Conservation (phyloP, 805 yeast species). For the Starmerella bombi region DNA sequence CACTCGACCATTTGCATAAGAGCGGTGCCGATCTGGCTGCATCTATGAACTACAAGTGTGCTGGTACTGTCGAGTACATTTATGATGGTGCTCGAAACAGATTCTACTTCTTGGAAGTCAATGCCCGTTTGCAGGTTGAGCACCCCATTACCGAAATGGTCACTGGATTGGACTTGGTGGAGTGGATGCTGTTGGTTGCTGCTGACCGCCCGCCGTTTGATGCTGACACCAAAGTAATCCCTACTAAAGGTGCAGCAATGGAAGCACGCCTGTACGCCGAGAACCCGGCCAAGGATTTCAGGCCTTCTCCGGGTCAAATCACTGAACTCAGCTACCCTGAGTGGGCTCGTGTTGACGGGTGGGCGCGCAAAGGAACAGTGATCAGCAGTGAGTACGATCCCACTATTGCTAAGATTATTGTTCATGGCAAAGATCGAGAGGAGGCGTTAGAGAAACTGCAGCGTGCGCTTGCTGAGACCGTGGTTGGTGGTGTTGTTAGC, state of each 20-base stretch:
- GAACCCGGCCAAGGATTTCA: constrained; percentile 86
- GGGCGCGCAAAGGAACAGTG: constrained; percentile 82
- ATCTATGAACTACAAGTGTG: constrained; percentile 80
- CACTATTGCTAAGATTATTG: constrained; percentile 89
- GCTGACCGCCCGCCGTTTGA: constrained; percentile 82
- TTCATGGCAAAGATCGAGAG: constrained; percentile 75
- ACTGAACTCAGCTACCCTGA: constrained; percentile 73
- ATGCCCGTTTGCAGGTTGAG: constrained; percentile 93
- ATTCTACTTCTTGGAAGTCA: constrained; percentile 90
- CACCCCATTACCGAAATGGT: constrained; percentile 95
- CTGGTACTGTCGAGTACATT: constrained; percentile 94
- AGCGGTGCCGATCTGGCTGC: constrained; percentile 79
- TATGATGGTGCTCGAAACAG: constrained; percentile 77
- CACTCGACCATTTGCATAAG: constrained; percentile 58
- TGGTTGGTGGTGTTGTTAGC: constrained; percentile 75
- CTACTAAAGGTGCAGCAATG: constrained; percentile 77
- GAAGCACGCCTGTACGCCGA: constrained; percentile 96
- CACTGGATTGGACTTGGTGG: constrained; percentile 88
- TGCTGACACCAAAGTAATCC: constrained; percentile 34
- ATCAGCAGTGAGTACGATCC: constrained; percentile 93
- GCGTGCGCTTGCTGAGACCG: constrained; percentile 73
- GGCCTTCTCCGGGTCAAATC: constrained; percentile 93
- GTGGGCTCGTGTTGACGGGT: constrained; percentile 89
- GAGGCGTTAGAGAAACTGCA: constrained; percentile 72
- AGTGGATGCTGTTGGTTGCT: constrained; percentile 90